These are phyloP conservation scores for Wickerhamiella galacta DNA, from an alignment of 805 yeast genomes.

Conservation along the genomic window DNA sequence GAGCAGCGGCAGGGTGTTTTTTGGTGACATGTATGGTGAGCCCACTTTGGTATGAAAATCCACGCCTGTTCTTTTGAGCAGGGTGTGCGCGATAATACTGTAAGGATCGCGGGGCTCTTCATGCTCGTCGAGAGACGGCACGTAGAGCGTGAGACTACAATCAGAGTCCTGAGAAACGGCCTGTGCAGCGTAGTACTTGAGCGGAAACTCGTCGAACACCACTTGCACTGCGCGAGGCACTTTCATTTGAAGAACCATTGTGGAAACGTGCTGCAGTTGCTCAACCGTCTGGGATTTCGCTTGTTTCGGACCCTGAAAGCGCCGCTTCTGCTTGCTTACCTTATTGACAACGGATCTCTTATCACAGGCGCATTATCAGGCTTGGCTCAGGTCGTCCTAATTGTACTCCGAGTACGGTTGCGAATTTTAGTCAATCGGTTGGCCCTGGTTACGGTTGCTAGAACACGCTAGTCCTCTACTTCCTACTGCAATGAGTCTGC, in stretches of 20 bases:
- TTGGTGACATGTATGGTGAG: conserved; percentile 11
- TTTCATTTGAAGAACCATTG: no score
- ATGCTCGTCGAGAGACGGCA: conserved; percentile 12
- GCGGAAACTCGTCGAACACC: conserved; percentile 22
- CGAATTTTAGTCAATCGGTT: no score
- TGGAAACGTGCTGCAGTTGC: no score
- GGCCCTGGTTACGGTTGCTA: no score
- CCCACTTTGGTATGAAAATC: not conserved
- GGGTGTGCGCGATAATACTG: conserved; percentile 13
- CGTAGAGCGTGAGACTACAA: conserved; percentile 7
- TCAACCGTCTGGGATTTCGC: no score
- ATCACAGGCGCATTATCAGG: no score
- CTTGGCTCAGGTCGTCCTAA: no score
- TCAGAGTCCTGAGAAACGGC: not conserved
- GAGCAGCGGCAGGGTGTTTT: conserved; percentile 9
- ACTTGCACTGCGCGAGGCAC: conserved; percentile 18
- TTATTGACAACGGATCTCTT: no score
- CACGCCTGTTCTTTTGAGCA: conserved; percentile 7
- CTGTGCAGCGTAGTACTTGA: conserved; percentile 10
- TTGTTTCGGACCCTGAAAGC: no score
- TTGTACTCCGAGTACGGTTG: no score
- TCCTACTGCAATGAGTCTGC: conserved; percentile 10
- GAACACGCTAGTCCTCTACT: no score
- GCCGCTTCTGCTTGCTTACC: no score
- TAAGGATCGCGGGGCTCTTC: conserved; percentile 19